A percentile compares a stretch with the other conserved stretches of the same genome.
Conservation (phyloP, 2,329 filamentous ascomycete species). For the Arthrobotrys entomopaga region DNA sequence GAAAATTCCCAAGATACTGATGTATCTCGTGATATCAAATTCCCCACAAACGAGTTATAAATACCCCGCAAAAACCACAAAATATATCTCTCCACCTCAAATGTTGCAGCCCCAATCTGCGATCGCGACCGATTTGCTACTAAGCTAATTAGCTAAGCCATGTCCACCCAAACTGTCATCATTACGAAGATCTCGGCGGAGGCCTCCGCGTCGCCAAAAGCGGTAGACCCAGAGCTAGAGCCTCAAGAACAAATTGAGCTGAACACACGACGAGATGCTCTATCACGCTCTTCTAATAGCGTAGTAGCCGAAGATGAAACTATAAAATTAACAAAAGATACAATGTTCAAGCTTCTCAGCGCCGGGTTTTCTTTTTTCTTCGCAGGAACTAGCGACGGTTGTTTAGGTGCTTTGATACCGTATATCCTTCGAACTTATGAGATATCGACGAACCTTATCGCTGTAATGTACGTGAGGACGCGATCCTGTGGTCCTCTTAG, state of each 20-base stretch:
- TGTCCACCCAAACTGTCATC: conserved; percentile 37
- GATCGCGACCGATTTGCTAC: not conserved
- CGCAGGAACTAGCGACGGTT: conserved; percentile 73
- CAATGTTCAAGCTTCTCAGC: conserved; percentile 66
- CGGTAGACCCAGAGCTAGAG: not conserved
- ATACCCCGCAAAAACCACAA: not conserved
- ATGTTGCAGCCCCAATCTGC: not conserved
- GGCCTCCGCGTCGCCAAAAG: conserved; percentile 6
- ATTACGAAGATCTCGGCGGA: conserved; percentile 22
- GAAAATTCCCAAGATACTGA: conserved; percentile 17
- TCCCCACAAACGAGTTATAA: not conserved
- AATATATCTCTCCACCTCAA: not conserved
- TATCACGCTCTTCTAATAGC: conserved; percentile 4
- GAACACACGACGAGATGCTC: conserved; percentile 19
- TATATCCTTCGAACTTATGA: conserved; percentile 70
- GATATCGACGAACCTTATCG: conserved; percentile 67
- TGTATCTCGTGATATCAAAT: not conserved
- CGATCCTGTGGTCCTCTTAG: not conserved
- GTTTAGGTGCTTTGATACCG: conserved; percentile 71
- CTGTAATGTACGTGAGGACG: conserved; percentile 64
- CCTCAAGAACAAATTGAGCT: conserved; percentile 36
- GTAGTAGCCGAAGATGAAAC: conserved; percentile 37
- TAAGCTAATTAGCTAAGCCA: not conserved
- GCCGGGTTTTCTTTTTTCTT: conserved; percentile 73
- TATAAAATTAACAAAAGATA: conserved; percentile 56